Conservation (phyloP, 2,329 filamentous ascomycete species). For the Paecilomyces dactylethromorphus region DNA sequence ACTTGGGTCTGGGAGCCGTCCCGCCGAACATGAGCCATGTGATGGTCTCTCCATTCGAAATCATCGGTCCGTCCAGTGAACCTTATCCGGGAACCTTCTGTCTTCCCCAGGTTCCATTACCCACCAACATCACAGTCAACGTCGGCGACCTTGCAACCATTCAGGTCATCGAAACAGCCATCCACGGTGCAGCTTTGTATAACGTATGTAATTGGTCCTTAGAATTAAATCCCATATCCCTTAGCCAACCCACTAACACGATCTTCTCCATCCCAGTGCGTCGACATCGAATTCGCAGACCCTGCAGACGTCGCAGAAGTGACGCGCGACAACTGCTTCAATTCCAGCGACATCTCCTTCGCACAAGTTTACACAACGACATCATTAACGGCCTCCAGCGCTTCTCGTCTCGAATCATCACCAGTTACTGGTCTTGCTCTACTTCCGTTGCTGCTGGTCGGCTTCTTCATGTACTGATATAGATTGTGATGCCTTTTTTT, state of each 20-base stretch:
- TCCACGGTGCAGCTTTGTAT: conserved; percentile 77
- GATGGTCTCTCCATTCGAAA: conserved; percentile 75
- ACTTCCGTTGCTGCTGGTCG: conserved; percentile 19
- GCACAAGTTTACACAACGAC: conserved; percentile 59
- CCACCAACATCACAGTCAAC: conserved; percentile 62
- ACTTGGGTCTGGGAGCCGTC: conserved; percentile 76
- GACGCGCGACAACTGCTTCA: conserved; percentile 80
- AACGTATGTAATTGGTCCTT: conserved; percentile 52
- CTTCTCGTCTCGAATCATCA: conserved; percentile 1
- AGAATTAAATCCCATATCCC: not conserved
- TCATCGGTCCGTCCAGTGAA: conserved; percentile 72
- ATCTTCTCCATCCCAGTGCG: conserved; percentile 56
- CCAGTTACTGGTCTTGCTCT: conserved; percentile 12
- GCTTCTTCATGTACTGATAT: conserved; percentile 5
- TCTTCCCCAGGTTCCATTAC: conserved; percentile 80
- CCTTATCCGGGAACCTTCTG: conserved; percentile 88
- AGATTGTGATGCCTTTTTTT: not conserved
- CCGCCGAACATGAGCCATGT: conserved; percentile 81
- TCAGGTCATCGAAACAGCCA: conserved; percentile 74
- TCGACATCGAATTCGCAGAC: conserved; percentile 86
- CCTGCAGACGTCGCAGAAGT: conserved; percentile 69
- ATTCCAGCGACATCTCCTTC: conserved; percentile 71
- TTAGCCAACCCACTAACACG: conserved; percentile 16
- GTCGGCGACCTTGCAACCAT: conserved; percentile 87
- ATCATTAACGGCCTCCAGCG: conserved; percentile 18